A percentile compares a stretch with the other conserved stretches of the same genome.
Conservation (phyloP, 192 early-diverging fungal species). For the Endogone sp. region DNA sequence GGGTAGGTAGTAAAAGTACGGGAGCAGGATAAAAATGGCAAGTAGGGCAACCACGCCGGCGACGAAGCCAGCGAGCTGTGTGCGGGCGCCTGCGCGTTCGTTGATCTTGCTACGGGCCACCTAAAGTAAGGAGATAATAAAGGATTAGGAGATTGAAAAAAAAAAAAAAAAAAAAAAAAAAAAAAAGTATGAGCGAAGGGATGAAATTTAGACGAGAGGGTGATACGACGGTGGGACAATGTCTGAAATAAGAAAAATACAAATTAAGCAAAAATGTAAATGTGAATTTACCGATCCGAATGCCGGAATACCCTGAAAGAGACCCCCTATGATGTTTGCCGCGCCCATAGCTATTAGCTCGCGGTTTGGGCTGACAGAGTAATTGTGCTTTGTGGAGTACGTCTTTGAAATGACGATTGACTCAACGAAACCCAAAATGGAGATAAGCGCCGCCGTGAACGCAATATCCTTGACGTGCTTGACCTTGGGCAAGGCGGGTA, state of each 20-base stretch:
- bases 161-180: too few relatives aligned
- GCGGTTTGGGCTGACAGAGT: constrained; percentile 89
- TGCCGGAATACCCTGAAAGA: constrained; percentile 53
- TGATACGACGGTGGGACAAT: background rate
- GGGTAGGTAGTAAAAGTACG: constrained; percentile 41
- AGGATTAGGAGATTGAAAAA: too few relatives aligned
- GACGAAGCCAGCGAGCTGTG: constrained; percentile 86
- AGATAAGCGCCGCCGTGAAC: constrained; percentile 82
- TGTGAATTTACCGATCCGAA: constrained; percentile 25
- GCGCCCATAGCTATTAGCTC: constrained; percentile 94
- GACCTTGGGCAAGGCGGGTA: constrained; percentile 57
- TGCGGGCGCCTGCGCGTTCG: constrained; percentile 85
- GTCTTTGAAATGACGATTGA: constrained; percentile 92
- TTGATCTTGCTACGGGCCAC: constrained; percentile 92
- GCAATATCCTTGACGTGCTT: constrained; percentile 64
- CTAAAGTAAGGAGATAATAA: constrained; percentile 72
- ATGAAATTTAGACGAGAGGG: too few relatives aligned
- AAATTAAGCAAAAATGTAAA: background rate
- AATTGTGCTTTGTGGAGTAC: constrained; percentile 88
- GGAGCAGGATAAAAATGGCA: constrained; percentile 79
- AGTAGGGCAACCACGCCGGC: constrained; percentile 72
- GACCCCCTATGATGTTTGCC: constrained; percentile 78
- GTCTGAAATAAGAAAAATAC: background rate
- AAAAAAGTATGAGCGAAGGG: too few relatives aligned
- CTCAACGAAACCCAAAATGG: constrained; percentile 97